Base-by-base conservation (phyloP, 169 alveolate genomes). In the Babesia sp. region DNA sequence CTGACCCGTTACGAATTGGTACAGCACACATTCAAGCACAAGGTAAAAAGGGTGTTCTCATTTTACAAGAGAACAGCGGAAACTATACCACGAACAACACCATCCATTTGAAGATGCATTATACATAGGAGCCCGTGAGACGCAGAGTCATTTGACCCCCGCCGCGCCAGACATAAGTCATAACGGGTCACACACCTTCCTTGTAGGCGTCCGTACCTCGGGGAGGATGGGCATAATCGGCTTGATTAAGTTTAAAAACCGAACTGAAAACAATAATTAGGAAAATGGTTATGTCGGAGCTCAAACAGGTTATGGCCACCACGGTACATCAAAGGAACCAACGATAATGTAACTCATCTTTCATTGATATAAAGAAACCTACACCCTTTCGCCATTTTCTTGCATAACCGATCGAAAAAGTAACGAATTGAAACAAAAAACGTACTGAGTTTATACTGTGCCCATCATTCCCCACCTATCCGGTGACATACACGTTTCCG, bases 171-270 rank as follows among this genome's bases (percentile, higher is more conserved):
- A 50, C 26, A 39, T 34, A 61, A 8, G 45, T 39, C 50, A 11
- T 36, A n/a, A 34, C n/a, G 48, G 42, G 28, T 39, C 50, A 57
- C 83, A 73, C 72, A 95, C 97, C 91, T 92, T 96, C 71, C 98
- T 91, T 71, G 93, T 95, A 2, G 99, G 99, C 22, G 97, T 85
- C 55, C 94, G 94, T 44, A 98, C 98, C 92, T 97, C 99, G 53
- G 99, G 99, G 73, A 97, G 90, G 59, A 98, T 70, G 80, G 96
- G 95, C 97, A 95, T 92, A 48, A 95, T 97, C 45, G 99, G 99
- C 90, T 96, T 96, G 78, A 98, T 91, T 81, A 97, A 90, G 71
- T 95, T 93, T 67, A 97, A 80, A 70, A 97, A 96, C 57, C 99
- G 91, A 48, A 95, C 95, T 92, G 76, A 70, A 77, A 53, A 54